phyloP scores from a whole-genome alignment of 805 yeast genomes.

The Hanseniaspora mollemarum region DNA sequence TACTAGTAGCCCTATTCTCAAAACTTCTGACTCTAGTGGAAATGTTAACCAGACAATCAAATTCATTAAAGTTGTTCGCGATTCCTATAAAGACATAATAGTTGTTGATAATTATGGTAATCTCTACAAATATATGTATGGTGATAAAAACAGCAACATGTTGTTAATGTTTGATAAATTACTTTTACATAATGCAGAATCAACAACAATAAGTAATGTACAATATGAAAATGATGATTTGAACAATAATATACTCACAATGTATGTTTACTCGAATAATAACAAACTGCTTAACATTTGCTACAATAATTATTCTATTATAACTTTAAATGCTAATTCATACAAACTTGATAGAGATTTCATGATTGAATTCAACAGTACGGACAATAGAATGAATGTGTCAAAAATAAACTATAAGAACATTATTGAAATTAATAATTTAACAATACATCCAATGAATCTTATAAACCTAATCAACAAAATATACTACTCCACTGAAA shows the following conservation, averaged over 20 bases:
- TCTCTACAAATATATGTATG: neutral
- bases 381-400: neutral
- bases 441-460: conserved; percentile 11
- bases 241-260: neutral
- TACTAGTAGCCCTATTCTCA: neutral
- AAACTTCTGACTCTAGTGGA: neutral
- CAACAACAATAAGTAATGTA: neutral
- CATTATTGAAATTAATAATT: neutral
- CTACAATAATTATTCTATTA: conserved; percentile 11
- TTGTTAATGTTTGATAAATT: neutral
- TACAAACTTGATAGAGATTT: neutral
- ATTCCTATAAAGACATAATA: neutral
- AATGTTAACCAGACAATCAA: neutral
- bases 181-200: neutral
- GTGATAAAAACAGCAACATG: neutral
- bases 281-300: neutral
- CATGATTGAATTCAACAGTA: neutral
- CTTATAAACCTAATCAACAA: conserved; percentile 8
- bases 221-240: neutral
- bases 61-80: neutral
- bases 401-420: conserved; percentile 1
- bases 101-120: conserved; percentile 12
- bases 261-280: conserved; percentile 1
- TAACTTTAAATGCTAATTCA: neutral
- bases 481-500: neutral